Evolutionary conservation across 1,139 yeast genomes (phyloP), one percentile per base, ranked within the genome.

Genomic region (Hansenula anomala): DNA sequence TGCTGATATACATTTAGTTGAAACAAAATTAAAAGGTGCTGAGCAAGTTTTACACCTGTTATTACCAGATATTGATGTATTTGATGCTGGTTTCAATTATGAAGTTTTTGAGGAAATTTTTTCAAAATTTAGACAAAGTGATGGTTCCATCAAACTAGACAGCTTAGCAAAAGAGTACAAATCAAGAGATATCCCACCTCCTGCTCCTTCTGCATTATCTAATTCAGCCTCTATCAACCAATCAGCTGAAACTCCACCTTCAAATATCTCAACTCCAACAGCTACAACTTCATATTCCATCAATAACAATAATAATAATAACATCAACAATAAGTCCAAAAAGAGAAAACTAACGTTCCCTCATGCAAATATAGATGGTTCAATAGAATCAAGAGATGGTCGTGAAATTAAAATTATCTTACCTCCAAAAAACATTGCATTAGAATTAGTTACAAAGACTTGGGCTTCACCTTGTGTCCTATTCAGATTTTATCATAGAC

Each of bases 391-490:
- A 10, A 56, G 51, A 36, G 54, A 62, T 45, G 70, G 68, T 23
- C 47, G 67, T 56, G 64, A 80, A 53, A 74, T 87, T 48, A 80
- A 73, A 48, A 74, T 87, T 36, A 78, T 83, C 9, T 62, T 89
- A 34, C 97, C 97, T 0, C 75, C 92, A 3, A 82, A 87, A 52
- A 80, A 79, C 32, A 75, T 77, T 14, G 94, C 96, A 0, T 61
- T 85, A 28, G 78, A 80, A 51, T 71, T 89, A 46, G 81, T 88
- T 17, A 80, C 79, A 46, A 77, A 81, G 28, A 85, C 94, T 3
- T 89, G 96, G 95, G 79, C 82, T 45, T 82, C 85, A 48, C 95
- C 96, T 1, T 88, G 95, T 61, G 94, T 87, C 10, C 66, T 89
- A 36, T 83, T 88, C 55, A 68, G 96, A 42, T 88, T 89, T 58